Evolutionary conservation across 2,329 filamentous ascomycete species (phyloP).

Genomic region (Venturia asperata): DNA sequence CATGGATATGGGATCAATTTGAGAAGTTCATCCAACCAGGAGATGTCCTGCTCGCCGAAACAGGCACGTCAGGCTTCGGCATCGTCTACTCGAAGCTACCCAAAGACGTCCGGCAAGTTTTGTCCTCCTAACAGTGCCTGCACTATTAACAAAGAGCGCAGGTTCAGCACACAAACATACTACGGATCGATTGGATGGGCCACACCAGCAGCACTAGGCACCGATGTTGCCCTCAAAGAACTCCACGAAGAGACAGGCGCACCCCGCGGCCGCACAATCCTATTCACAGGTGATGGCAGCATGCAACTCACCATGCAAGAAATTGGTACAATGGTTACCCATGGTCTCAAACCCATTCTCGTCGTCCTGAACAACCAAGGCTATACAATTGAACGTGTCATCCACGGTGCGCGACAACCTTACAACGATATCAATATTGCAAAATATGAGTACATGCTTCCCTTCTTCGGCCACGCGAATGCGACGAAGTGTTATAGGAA

Average conservation of each 20-base stretch:
- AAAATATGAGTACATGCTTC: constrained; percentile 35
- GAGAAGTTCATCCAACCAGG: constrained; percentile 30
- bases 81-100: constrained; percentile 32
- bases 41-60: constrained; percentile 38
- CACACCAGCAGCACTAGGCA: constrained; percentile 36
- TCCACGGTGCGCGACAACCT: constrained; percentile 37
- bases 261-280: constrained; percentile 39
- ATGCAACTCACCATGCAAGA: constrained; percentile 62
- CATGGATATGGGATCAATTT: constrained; percentile 39
- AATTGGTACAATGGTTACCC: constrained; percentile 53
- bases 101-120: constrained; percentile 22
- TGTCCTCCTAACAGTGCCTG: background rate
- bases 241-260: constrained; percentile 25
- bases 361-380: constrained; percentile 43
- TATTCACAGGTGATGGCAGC: constrained; percentile 58
- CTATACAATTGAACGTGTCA: constrained; percentile 42
- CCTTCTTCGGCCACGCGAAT: constrained; percentile 33
- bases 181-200: constrained; percentile 30
- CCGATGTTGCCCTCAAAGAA: constrained; percentile 45
- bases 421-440: constrained; percentile 38
- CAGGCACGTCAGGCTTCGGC: constrained; percentile 36
- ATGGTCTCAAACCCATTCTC: constrained; percentile 31
- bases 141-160: background rate
- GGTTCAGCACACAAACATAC: constrained; percentile 5
- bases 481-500: constrained; percentile 31